Evolutionary conservation across 2,329 filamentous ascomycete species (phyloP), one percentile per base, ranked within the genome.

Genomic region (Torrubiellomyces zombiae): DNA sequence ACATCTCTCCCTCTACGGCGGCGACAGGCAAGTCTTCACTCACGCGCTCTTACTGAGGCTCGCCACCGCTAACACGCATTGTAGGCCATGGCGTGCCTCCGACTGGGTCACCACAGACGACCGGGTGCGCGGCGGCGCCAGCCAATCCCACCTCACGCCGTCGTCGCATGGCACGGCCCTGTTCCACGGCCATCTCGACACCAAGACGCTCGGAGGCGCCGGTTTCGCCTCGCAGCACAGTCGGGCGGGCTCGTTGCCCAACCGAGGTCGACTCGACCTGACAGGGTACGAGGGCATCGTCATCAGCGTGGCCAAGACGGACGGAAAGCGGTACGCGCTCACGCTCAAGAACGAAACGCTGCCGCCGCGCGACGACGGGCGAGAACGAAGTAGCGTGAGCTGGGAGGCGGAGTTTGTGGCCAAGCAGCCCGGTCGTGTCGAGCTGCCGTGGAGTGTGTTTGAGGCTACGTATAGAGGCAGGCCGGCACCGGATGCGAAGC

Each of bases 151-250:
- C 32, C 45, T 69, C n/a, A 47, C 44, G 20, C 47, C 49, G 23
- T 30, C 41, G 12, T 28, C 33, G 8, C 35, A 37, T 21, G 32
- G 41, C 25, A 32, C 32, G 48, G 69, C 74, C 47, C 28, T 60
- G 50, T 83, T 85, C 51, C 52, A 67, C 34, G 80, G 81, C 3
- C 56, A 58, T 14, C 60, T 89, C 12, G 79, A 89, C 49, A 81
- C 75, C 33, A 63, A 61, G 26, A 70, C 77, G 0, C 67, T 89
- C 0, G 79, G 79, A 14, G 79, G 78, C 16, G 80, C 81, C 1
- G 81, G 81, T 5, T 89, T 91, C 43, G 80, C 80, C 7, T 80
- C 74, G 4, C 81, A 86, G 44, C 66, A 75, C 23, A 82, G 75
- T 4, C n/a, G n/a, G n/a, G 60, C 58, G 19, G 66, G 70, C 6